phyloP scores from a whole-genome alignment of 2,329 filamentous ascomycete species.

The Aspergillus costaricaensis region DNA sequence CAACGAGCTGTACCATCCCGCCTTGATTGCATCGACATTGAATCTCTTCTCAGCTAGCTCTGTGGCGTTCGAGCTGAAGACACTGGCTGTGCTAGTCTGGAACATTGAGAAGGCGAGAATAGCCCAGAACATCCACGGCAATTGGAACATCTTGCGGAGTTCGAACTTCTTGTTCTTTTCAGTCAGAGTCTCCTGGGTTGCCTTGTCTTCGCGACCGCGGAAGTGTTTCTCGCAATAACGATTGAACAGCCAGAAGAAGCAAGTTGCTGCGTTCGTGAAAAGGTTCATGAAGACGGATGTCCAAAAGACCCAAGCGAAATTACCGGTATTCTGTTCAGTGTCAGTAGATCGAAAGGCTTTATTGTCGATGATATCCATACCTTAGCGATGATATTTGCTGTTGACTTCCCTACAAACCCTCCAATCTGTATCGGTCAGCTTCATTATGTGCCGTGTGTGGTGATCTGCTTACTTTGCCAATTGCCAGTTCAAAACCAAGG shows the following conservation, averaged over 20 bases:
- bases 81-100: conserved; percentile 57
- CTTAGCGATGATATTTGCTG: conserved; percentile 60
- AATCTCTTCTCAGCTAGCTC: conserved; percentile 64
- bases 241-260: conserved; percentile 59
- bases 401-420: conserved; percentile 61
- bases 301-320: conserved; percentile 66
- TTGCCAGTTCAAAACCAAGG: conserved; percentile 60
- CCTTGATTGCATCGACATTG: conserved; percentile 55
- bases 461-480: conserved; percentile 50
- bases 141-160: conserved; percentile 54
- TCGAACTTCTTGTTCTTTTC: conserved; percentile 63
- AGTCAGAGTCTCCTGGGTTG: conserved; percentile 61
- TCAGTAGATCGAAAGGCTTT: conserved; percentile 1
- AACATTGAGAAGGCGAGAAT: conserved; percentile 59
- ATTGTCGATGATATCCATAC: conserved; percentile 18
- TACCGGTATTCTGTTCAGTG: conserved; percentile 50
- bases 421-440: conserved; percentile 46
- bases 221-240: conserved; percentile 54
- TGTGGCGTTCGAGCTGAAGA: conserved; percentile 61
- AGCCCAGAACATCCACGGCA: conserved; percentile 64
- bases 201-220: conserved; percentile 52
- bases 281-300: conserved; percentile 66
- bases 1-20: conserved; percentile 63
- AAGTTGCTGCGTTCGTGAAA: conserved; percentile 60
- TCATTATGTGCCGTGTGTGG: too few species aligned